Evolutionary conservation across 1,139 yeast species (phyloP), one percentile per base, ranked within the genome.

Genomic region (Kazachstania sp.): DNA sequence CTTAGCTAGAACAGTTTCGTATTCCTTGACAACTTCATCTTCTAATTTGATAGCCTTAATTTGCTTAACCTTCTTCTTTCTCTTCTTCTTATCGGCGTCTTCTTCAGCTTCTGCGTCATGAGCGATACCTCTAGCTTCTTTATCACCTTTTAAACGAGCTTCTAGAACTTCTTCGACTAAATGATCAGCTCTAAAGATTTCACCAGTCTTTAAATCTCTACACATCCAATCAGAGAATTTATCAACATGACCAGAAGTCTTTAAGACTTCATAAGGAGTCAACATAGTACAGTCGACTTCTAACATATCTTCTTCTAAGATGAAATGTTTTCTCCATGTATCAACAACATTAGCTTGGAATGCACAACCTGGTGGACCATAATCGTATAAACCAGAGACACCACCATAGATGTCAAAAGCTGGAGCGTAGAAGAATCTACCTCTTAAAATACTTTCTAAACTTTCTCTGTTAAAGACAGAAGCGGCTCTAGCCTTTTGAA

Each of bases 141-240:
- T 82, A 71, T 94, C 95, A 61, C 98, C 98, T 72, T 90, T 90
- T 68, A 94, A 78, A 68, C 98, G 81, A 48, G 95, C 77, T 72
- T 92, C 98, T 60, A 94, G 74, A 9, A 94, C 98, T 72, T 92
- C 98, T 72, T 94, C 98, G 47, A 94, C 95, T 64, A 94, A 74
- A 68, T 94, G 98, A 68, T 94, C 99, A 45, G 97, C 97, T 71
- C 99, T 81, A 75, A 94, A 94, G 60, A 94, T 94, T 71, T 94
- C 99, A 55, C 98, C 98, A 43, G 97, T 85, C 66, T 86, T 85
- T 64, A 81, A 74, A 70, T 94, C 99, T 65, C 85, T 83, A 70
- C 96, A 88, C 98, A 94, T 92, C 97, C 97, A 94, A 69, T 94
- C 99, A 54, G 97, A 86, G 67, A 94, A 94, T 75, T 94, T 92